A percentile compares a stretch with the other conserved stretches of the same genome.
Conservation (phyloP, 495 filamentous ascomycete species). For the Penicillium mononematosum region DNA sequence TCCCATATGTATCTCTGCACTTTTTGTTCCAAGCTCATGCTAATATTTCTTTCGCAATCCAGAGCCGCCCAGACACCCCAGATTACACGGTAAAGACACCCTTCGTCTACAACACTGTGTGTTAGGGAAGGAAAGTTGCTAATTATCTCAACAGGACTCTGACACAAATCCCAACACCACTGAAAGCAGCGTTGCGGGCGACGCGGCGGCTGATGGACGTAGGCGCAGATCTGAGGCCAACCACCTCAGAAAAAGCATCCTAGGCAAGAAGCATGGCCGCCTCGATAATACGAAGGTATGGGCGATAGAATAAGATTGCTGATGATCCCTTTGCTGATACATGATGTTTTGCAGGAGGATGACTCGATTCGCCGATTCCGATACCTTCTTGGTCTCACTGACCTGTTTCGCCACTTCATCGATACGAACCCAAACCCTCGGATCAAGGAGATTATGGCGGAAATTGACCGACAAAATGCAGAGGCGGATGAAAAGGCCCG, state of each 20-base stretch:
- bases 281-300: slow-evolving; percentile 87
- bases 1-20: slow-evolving; percentile 4
- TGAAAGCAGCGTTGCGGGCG: slow-evolving; percentile 81
- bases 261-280: slow-evolving; percentile 90
- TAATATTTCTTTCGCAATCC: slow-evolving; percentile 12
- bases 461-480: slow-evolving; percentile 89
- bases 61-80: slow-evolving; percentile 77
- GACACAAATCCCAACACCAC: slow-evolving; percentile 92
- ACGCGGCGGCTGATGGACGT: slow-evolving; percentile 70
- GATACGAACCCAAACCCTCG: slow-evolving; percentile 91
- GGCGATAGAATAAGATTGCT: not conserved
- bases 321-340: slow-evolving; percentile 6
- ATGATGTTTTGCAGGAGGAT: slow-evolving; percentile 66
- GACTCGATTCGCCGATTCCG: slow-evolving; percentile 94
- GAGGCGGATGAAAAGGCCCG: slow-evolving; percentile 66
- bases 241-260: slow-evolving; percentile 81
- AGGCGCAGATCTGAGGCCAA: slow-evolving; percentile 82
- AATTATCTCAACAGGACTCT: slow-evolving; percentile 57
- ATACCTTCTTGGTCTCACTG: slow-evolving; percentile 92
- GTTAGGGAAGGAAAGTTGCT: not conserved
- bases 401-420: slow-evolving; percentile 99
- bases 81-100: slow-evolving; percentile 63
- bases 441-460: slow-evolving; percentile 85
- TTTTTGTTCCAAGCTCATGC: not conserved
- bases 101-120: not conserved